A percentile compares a stretch with the other conserved stretches of the same genome.
Conservation (phyloP, 495 filamentous ascomycete species). For the Penicillium cinerascens region DNA sequence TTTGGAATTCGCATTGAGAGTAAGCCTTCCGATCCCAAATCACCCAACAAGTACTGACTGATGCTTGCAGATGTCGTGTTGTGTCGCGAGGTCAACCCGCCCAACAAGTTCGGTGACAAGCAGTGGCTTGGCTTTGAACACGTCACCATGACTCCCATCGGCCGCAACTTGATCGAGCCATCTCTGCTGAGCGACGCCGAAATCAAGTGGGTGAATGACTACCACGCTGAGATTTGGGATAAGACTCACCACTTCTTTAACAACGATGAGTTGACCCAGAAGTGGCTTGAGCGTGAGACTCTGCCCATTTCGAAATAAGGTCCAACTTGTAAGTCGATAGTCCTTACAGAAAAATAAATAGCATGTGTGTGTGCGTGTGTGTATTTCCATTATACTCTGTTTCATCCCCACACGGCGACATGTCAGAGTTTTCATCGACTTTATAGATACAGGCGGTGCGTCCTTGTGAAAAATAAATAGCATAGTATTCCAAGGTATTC, state of each 20-base stretch:
- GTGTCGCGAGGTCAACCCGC: conserved; percentile 80
- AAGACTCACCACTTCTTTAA: conserved; percentile 84
- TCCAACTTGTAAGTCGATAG: not conserved
- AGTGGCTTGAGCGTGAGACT: conserved; percentile 88
- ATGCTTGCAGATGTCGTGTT: conserved; percentile 64
- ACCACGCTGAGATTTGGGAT: conserved; percentile 74
- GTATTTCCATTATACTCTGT: too few relatives aligned
- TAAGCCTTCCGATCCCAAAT: conserved; percentile 24
- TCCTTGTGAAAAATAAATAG: too few relatives aligned
- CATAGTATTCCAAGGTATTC: too few relatives aligned
- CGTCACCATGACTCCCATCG: conserved; percentile 95
- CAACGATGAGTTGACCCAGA: conserved; percentile 60
- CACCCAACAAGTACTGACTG: conserved; percentile 10
- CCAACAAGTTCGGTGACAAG: conserved; percentile 86
- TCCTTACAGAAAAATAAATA: not conserved
- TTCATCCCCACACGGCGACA: too few relatives aligned
- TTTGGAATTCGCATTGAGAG: conserved; percentile 99
- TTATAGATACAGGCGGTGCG: too few relatives aligned
- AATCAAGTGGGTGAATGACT: conserved; percentile 82
- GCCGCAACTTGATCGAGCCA: conserved; percentile 80
- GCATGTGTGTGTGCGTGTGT: too few relatives aligned
- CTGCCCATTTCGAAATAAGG: conserved; percentile 44
- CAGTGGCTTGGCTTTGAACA: conserved; percentile 94
- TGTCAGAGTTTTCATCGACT: too few relatives aligned
- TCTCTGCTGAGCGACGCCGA: conserved; percentile 70